Percentiles rank a stretch among this genome's conserved stretches.
These are phyloP conservation scores for Aspergillus texensis DNA, from an alignment of 2,329 filamentous ascomycete genomes.

Conservation along the genomic window DNA sequence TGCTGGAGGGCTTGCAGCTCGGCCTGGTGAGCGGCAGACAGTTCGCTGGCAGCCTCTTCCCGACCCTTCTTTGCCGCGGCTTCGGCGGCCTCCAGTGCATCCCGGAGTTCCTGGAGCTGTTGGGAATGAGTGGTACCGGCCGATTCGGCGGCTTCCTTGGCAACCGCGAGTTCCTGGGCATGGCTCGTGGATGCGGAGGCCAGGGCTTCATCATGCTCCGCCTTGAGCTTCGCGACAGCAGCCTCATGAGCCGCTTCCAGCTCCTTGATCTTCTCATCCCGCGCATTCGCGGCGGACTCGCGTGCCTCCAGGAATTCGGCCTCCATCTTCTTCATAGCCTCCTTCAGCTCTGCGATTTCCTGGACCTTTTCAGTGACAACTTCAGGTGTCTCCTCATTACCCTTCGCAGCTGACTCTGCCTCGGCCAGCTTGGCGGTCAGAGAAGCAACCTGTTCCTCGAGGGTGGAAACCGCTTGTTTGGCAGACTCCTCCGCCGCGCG, in stretches of 20 bases:
- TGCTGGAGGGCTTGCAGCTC: slow-evolving; percentile 38
- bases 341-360: slow-evolving; percentile 37
- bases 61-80: slow-evolving; percentile 31
- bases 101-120: slow-evolving; percentile 38
- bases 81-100: slow-evolving; percentile 36
- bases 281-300: slow-evolving; percentile 23
- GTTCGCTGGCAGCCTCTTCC: slow-evolving; percentile 33
- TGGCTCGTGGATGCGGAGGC: slow-evolving; percentile 32
- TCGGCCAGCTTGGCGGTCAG: slow-evolving; percentile 40
- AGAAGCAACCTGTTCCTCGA: slow-evolving; percentile 40
- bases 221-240: slow-evolving; percentile 27
- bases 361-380: slow-evolving; percentile 41
- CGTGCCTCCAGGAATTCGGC: slow-evolving; percentile 35
- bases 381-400: slow-evolving; percentile 26
- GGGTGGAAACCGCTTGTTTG: slow-evolving; percentile 28
- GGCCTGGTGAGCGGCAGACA: slow-evolving; percentile 33
- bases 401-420: slow-evolving; percentile 32
- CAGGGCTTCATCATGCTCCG: slow-evolving; percentile 22
- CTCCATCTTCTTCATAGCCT: slow-evolving; percentile 36
- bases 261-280: slow-evolving; percentile 30
- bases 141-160: slow-evolving; percentile 35
- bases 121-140: slow-evolving; percentile 31
- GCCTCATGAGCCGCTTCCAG: slow-evolving; percentile 32
- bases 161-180: slow-evolving; percentile 36
- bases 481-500: slow-evolving; percentile 37